Base-by-base conservation (phyloP, 2,329 filamentous ascomycete species). In the Colletotrichum magnum region DNA sequence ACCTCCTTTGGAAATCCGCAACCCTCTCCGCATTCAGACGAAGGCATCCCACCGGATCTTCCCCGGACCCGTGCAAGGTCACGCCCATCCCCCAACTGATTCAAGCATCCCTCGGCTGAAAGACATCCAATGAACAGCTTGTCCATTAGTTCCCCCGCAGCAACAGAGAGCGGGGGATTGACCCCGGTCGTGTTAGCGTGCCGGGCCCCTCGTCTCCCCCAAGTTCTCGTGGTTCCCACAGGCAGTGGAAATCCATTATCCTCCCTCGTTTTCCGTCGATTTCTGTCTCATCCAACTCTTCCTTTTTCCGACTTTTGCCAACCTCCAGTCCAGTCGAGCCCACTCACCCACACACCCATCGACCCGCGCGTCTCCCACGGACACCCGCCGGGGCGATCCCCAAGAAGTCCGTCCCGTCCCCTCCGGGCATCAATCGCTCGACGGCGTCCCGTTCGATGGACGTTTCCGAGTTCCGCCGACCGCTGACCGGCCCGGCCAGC, bases 211-310 rank as follows among this genome's bases (percentile, higher is more conserved):
- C 58, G 47, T 45, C 58, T 56, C 48, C 45, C 58, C 52, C 16
- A 41, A 18, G 47, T 48, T 56, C 63, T 53, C 32, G 53, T 59
- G 15, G 32, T 60, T 69, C 66, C 50, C 61, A 21, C 61, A 69
- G 61, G 47, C 61, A 10, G 32, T 36, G 32, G 32, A 60, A 69
- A 66, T 57, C 54, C 32, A 36, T 36, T 36, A 36, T 36, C 32
- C 32, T 43, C 62, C 56, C 41, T 51, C 51, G 43, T 69, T 69
- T 66, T 69, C 66, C 66, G 66, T 57, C 51, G 43, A 56, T 52
- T 64, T 57, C 24, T 58, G 61, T 59, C 54, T 64, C 50, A 18
- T 28, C 21, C 32, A 43, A 41, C 62, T 69, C 56, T 56, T n/a
- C 53, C 51, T 66, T 36, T 69, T 69, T 66, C 66, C 62, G 66